A percentile compares a stretch with the other conserved stretches of the same genome.
These are phyloP conservation scores for Phaffomyces opuntiae DNA, from an alignment of 805 yeast species.

Conservation along the genomic window DNA sequence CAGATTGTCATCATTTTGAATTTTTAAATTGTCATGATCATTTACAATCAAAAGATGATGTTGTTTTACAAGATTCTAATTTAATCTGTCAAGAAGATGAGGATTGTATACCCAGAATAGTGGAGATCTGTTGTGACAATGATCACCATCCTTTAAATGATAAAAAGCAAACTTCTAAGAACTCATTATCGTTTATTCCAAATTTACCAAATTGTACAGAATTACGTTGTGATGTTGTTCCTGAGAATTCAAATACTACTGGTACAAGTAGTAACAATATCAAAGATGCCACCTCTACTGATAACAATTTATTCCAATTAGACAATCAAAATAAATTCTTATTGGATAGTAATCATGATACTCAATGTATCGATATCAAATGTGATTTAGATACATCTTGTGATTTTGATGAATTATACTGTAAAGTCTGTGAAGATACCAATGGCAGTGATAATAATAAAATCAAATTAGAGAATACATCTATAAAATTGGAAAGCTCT, in stretches of 20 bases:
- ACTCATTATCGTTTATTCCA: conserved; percentile 4
- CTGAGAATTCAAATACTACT: too few species aligned
- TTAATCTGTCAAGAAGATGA: conserved; percentile 20
- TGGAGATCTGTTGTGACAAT: conserved; percentile 36
- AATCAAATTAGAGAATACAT: too few species aligned
- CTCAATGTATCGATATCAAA: conserved; percentile 20
- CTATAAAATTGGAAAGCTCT: too few species aligned
- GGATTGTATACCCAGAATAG: conserved; percentile 30
- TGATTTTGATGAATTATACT: conserved; percentile 28
- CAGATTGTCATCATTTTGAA: conserved; percentile 36
- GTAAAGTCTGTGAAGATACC: conserved; percentile 24
- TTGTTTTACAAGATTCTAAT: conserved; percentile 12
- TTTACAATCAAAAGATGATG: conserved; percentile 5
- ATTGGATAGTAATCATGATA: background rate
- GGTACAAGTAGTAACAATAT: too few species aligned
- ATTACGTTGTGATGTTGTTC: conserved; percentile 2
- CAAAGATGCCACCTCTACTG: too few species aligned
- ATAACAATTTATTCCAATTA: background rate
- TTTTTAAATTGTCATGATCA: conserved; percentile 32
- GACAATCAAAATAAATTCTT: background rate
- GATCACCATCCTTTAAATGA: conserved; percentile 17
- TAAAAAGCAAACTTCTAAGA: background rate
- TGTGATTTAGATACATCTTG: conserved; percentile 23
- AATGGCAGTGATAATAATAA: background rate
- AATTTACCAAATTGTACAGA: conserved; percentile 11